Evolutionary conservation across 805 yeast genomes (phyloP), one percentile per base, ranked within the genome.

Genomic region (Torulaspora gathmanii): DNA sequence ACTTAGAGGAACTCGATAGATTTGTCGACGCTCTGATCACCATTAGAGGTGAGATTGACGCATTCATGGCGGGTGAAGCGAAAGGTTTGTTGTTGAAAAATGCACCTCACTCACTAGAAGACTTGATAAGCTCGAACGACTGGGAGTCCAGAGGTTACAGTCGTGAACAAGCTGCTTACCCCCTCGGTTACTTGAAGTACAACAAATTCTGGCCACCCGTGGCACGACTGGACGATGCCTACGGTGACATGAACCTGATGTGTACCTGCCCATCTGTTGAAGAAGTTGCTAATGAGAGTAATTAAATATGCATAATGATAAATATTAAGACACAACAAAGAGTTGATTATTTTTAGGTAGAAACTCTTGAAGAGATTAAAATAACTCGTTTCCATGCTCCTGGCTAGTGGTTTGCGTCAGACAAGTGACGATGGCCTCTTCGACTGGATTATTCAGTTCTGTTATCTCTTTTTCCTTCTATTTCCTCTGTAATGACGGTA

Each of bases 191-290:
- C 61, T 75, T 93, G 63, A 79, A 76, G 60, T 69, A 72, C 20
- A 74, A 82, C 66, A 93, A 93, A 69, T 85, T 89, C 64, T 93
- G 99, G 99, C 98, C 99, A 30, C 74, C 89, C 0, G 97, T 90
- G 35, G 77, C 95, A 9, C 80, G 99, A 67, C 77, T 91, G 44
- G 95, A 93, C 64, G 99, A 93, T 63, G 84, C 95, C 3, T 91
- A 83, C 58, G 99, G 99, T 53, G 99, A 93, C 64, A 72, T 83
- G 76, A 82, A 93, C 69, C 74, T 91, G 67, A 73, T 90, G 67
- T 93, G 99, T 71, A 89, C 96, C 20, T 91, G 99, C 70, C 93
- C 93, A 26, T 74, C 84, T 3, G 91, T 86, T 33, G 91, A 84
- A 60, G 90, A 84, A 52, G 75, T 82, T 52, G 85, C 79, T 13